These are phyloP conservation scores for Neurospora crassa DNA, from an alignment of 2,329 filamentous ascomycete species.

Conservation along the genomic window DNA sequence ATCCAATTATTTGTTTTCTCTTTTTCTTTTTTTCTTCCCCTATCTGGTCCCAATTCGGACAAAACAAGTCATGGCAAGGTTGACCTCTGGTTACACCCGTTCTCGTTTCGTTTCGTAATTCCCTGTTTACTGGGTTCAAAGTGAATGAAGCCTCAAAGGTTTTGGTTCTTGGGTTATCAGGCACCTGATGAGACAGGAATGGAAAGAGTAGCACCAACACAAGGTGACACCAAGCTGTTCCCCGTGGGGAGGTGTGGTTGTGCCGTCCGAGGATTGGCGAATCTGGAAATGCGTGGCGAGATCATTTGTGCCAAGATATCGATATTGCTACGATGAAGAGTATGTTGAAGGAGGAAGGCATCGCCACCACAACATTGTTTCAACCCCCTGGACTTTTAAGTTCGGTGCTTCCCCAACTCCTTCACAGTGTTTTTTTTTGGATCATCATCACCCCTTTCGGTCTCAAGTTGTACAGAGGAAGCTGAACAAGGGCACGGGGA, in stretches of 20 bases:
- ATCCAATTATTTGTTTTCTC: no score
- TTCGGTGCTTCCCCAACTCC: not conserved
- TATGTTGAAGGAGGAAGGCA: not conserved
- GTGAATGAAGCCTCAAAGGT: not conserved
- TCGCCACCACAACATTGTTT: not conserved
- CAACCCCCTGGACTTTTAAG: not conserved
- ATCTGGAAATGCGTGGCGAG: not conserved
- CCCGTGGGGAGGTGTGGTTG: not conserved
- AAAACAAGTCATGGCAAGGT: not conserved
- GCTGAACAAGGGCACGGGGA: not conserved
- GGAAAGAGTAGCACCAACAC: not conserved
- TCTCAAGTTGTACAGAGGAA: not conserved
- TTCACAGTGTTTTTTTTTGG: not conserved
- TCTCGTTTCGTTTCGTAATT: not conserved
- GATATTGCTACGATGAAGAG: not conserved
- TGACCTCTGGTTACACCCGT: not conserved
- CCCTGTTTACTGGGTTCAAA: not conserved
- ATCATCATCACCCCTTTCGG: not conserved
- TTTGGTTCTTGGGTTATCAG: no score
- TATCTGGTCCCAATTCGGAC: not conserved
- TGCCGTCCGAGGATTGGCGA: not conserved
- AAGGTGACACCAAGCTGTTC: not conserved
- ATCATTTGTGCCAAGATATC: no score
- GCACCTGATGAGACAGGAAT: not conserved
- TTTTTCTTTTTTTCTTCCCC: not conserved